These are phyloP conservation scores for Fomitopsis serialis DNA, from an alignment of 768 basidiomycete species.

Conservation along the genomic window DNA sequence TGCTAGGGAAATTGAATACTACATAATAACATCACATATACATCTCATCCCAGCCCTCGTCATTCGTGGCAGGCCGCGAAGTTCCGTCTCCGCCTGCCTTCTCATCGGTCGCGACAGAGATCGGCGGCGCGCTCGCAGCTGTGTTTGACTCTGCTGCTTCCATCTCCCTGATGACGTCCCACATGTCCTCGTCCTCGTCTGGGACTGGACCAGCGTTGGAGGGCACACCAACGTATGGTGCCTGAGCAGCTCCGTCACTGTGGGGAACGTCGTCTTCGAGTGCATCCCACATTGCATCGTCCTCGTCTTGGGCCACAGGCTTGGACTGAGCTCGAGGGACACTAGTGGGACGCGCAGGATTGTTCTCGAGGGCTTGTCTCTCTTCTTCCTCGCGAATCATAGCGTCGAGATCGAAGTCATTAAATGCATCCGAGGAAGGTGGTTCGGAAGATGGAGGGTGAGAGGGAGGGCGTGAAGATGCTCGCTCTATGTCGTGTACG, in stretches of 20 bases:
- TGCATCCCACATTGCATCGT: constrained; percentile 22
- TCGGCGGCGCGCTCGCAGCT: neutral
- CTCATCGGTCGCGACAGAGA: neutral
- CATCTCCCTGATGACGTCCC: constrained; percentile 60
- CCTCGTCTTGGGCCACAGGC: constrained; percentile 5
- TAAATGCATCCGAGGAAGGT: constrained; percentile 27
- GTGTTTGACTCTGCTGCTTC: constrained; percentile 23
- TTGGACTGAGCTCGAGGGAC: neutral
- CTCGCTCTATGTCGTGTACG: neutral
- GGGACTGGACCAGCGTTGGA: constrained; percentile 19
- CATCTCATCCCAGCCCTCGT: constrained; percentile 63
- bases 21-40: constrained; percentile 35
- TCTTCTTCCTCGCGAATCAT: constrained; percentile 42
- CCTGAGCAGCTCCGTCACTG: neutral
- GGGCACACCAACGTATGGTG: neutral
- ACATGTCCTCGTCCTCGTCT: constrained; percentile 63
- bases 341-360: neutral
- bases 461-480: constrained; percentile 34
- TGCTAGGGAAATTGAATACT: too few relatives aligned
- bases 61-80: constrained; percentile 25
- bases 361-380: constrained; percentile 17
- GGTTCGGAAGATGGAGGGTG: constrained; percentile 35
- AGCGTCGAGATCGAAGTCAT: constrained; percentile 48
- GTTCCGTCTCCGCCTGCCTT: constrained; percentile 5
- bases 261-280: constrained; percentile 8